phyloP scores from a whole-genome alignment of 345 rosid genomes.

The Abelmoschus esculentus region DNA sequence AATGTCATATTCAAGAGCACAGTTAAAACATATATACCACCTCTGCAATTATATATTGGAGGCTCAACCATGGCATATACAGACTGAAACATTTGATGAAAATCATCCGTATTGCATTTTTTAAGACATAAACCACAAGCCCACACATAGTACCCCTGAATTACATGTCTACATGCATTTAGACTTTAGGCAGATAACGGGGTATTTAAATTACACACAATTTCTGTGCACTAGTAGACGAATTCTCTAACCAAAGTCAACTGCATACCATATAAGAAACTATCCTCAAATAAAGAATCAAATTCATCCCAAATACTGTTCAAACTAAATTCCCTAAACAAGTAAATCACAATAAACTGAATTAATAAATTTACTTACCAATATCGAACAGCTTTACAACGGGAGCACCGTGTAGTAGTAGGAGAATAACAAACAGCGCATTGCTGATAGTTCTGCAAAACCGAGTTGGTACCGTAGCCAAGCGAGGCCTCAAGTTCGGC shows the following conservation, averaged over 20 bases:
- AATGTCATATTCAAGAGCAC: neutral
- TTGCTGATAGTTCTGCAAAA: conserved; percentile 29
- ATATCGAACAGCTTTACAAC: conserved; percentile 81
- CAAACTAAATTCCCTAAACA: neutral
- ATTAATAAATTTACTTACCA: conserved; percentile 45
- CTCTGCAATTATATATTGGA: neutral
- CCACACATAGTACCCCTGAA: too few relatives aligned
- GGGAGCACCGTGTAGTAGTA: conserved; percentile 79
- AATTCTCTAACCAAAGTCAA: neutral
- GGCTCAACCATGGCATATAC: neutral
- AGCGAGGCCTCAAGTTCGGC: conserved; percentile 73
- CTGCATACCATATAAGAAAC: neutral
- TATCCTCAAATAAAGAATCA: neutral
- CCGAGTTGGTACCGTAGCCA: conserved; percentile 29
- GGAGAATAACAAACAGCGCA: conserved; percentile 73
- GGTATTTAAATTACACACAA: neutral
- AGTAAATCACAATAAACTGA: neutral
- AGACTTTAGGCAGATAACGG: neutral
- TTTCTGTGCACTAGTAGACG: neutral
- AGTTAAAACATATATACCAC: neutral
- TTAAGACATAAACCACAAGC: neutral
- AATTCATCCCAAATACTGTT: too few relatives aligned
- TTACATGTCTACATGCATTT: too few relatives aligned
- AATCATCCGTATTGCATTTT: neutral
- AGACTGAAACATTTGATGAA: neutral